Conservation (phyloP, 1,139 yeast genomes). For the Geotrichum bryndzae region DNA sequence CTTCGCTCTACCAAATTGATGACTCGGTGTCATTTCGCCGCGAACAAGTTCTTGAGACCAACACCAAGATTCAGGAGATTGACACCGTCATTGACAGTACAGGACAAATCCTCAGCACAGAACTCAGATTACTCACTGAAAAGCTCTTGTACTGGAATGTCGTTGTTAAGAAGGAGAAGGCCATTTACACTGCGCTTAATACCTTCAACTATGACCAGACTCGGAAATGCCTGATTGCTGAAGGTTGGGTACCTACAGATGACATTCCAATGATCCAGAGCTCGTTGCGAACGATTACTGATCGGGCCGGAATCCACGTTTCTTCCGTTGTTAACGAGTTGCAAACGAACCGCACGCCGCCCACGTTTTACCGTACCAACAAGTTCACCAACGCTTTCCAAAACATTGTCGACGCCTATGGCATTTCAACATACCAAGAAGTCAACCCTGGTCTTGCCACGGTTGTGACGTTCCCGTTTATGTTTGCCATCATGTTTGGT, state of each 20-base stretch:
- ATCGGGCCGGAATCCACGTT: constrained; percentile 48
- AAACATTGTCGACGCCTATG: constrained; percentile 89
- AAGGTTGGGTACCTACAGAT: constrained; percentile 84
- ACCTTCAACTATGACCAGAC: constrained; percentile 78
- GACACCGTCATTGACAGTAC: constrained; percentile 70
- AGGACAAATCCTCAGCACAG: constrained; percentile 61
- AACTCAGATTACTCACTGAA: constrained; percentile 66
- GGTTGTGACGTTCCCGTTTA: constrained; percentile 90
- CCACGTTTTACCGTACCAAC: constrained; percentile 86
- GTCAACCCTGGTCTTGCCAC: constrained; percentile 96
- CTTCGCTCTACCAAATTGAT: constrained; percentile 62
- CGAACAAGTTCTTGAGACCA: constrained; percentile 52
- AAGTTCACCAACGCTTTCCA: constrained; percentile 92
- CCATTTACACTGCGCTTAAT: constrained; percentile 70
- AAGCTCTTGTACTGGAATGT: constrained; percentile 68
- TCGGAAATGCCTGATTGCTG: constrained; percentile 87
- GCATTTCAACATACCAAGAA: constrained; percentile 88
- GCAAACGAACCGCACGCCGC: constrained; percentile 79
- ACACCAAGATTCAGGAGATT: constrained; percentile 55
- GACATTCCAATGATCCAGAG: constrained; percentile 44
- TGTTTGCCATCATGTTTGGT: constrained; percentile 99
- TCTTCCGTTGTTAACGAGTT: constrained; percentile 79
- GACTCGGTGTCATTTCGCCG: constrained; percentile 53
- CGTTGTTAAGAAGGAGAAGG: constrained; percentile 61
- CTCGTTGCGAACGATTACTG: constrained; percentile 53